A percentile compares a stretch with the other conserved stretches of the same genome.
Conservation (phyloP, 331 rosid species). For the Malus hybrid region DNA sequence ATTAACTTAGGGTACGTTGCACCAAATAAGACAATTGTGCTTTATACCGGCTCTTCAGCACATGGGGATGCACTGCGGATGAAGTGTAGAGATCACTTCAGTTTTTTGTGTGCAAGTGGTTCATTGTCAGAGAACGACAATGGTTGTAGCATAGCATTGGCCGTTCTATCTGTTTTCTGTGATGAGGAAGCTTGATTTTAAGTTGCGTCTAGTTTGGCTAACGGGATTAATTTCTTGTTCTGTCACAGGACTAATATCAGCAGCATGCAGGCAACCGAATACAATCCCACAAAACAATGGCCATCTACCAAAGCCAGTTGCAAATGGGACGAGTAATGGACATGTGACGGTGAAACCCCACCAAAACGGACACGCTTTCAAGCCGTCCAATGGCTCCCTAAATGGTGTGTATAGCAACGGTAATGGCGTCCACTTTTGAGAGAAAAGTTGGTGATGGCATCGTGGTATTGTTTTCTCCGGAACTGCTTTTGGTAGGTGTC, state of each 20-base stretch:
- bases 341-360: constrained; percentile 23
- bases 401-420: constrained; percentile 49
- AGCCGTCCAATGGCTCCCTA: constrained; percentile 26
- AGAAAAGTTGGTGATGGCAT: constrained; percentile 2
- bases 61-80: neutral
- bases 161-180: neutral
- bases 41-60: no score
- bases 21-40: no score
- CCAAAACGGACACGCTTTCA: constrained; percentile 30
- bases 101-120: no score
- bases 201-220: neutral
- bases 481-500: constrained; percentile 39
- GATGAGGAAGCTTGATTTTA: neutral
- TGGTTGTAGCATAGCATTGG: no score
- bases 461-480: constrained; percentile 16
- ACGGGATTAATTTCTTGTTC: neutral
- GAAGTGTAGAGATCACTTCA: no score
- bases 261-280: constrained; percentile 53
- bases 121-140: no score
- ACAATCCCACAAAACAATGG: constrained; percentile 25
- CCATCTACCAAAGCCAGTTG: constrained; percentile 11
- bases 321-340: constrained; percentile 41
- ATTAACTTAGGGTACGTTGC: no score
- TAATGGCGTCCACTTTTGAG: constrained; percentile 53
- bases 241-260: constrained; percentile 58